Evolutionary conservation across 2,329 filamentous ascomycete species (phyloP), one percentile per base, ranked within the genome.

Genomic region (Xylariaceae sp.): DNA sequence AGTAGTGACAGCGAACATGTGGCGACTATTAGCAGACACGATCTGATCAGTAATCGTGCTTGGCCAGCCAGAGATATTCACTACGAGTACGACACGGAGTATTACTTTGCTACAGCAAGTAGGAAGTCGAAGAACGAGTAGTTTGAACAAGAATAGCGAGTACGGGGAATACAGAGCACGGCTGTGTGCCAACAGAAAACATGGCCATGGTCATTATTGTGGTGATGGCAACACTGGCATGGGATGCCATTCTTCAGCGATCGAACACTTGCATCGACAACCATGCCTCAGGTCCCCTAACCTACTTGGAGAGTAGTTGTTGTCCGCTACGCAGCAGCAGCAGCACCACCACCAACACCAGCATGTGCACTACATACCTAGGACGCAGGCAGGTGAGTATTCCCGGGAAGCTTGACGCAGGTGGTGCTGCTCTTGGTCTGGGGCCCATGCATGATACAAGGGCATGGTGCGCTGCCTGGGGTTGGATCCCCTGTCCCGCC

Each of bases 371-470:
- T 13, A 42, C 2, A 4, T 9, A 39, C 37, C 3, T 39, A 30
- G 23, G 23, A 60, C 49, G 18, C 30, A 13, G 6, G 23, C 23
- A 59, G 56, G 34, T 35, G 53, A 48, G 53, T 47, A 52, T 51
- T 55, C 53, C 18, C 42, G 58, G 58, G 57, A 61, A 57, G 59
- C 55, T 57, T 68, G 66, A 67, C 63, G 67, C 67, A 69, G 65
- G 63, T 57, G 62, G 58, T 64, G 60, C 51, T 60, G 55, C 60
- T 60, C 58, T 57, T 65, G 65, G 62, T 62, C 62, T 64, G 62
- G 68, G 64, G 61, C 63, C 62, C 56, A 58, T 67, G 66, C 68
- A 68, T 63, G 50, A 61, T 66, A 66, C 67, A 67, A 61, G 60
- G 62, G 64, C 65, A 70, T 67, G 61, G 61, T 60, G 62, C 61